These are phyloP conservation scores for Solanum acaule DNA, from an alignment of 257 asterid species.

Conservation along the genomic window DNA sequence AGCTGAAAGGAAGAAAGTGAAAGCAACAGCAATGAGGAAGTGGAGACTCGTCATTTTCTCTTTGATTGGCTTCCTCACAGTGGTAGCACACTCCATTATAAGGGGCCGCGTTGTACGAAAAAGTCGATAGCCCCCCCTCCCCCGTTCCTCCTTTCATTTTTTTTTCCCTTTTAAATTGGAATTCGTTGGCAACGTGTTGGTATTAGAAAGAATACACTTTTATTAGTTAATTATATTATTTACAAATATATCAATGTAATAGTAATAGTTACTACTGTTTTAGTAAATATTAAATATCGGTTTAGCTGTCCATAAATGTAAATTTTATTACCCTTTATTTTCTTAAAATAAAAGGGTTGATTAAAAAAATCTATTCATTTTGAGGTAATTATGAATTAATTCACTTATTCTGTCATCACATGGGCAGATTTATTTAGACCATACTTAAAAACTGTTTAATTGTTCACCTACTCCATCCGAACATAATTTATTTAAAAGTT, in stretches of 20 bases:
- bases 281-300: too few relatives aligned
- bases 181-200: too few relatives aligned
- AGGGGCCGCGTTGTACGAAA: not conserved
- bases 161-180: too few relatives aligned
- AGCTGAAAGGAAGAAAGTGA: slow-evolving; percentile 15
- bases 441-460: not conserved
- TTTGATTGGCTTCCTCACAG: not conserved
- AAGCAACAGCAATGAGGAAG: slow-evolving; percentile 9
- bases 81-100: not conserved
- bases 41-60: slow-evolving; percentile 7
- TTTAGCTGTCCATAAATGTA: not conserved
- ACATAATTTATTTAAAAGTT: not conserved
- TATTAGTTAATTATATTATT: too few relatives aligned
- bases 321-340: too few relatives aligned
- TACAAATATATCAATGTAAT: too few relatives aligned
- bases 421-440: not conserved
- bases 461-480: not conserved
- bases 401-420: not conserved
- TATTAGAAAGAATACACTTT: too few relatives aligned
- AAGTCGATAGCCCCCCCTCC: not conserved
- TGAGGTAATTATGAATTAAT: not conserved
- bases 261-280: too few relatives aligned
- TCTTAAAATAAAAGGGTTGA: not conserved
- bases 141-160: too few relatives aligned
- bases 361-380: too few relatives aligned